Evolutionary conservation across 139 green algal species (phyloP).

Genomic region (Ettlia oleoabundans): DNA sequence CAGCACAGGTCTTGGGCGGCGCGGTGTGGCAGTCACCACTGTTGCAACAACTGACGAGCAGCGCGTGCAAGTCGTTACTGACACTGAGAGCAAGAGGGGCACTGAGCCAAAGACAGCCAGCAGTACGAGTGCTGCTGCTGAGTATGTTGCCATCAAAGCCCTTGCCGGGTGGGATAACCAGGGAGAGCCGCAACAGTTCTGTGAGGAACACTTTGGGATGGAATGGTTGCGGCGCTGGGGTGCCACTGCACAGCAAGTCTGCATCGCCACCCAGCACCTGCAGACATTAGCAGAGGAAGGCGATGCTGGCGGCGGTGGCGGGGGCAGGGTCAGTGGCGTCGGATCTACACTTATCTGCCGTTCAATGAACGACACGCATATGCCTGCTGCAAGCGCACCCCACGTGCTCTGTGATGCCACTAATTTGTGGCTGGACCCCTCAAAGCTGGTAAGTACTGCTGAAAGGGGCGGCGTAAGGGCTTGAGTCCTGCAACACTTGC

Average conservation of each 20-base stretch:
- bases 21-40: background rate
- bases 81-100: no score
- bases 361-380: constrained; percentile 36
- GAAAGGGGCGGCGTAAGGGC: background rate
- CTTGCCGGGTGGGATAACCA: no score
- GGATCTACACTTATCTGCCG: background rate
- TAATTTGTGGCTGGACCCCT: constrained; percentile 38
- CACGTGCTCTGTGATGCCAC: constrained; percentile 47
- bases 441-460: constrained; percentile 9
- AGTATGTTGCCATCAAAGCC: no score
- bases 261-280: background rate
- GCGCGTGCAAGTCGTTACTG: no score
- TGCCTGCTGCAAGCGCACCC: constrained; percentile 36
- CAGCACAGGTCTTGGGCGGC: no score
- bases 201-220: constrained; percentile 44
- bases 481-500: background rate
- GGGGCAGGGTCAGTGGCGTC: background rate
- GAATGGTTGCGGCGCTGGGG: constrained; percentile 43
- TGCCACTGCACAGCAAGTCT: constrained; percentile 18
- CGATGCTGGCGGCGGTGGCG: background rate
- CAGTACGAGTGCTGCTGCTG: no score
- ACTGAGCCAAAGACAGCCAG: no score
- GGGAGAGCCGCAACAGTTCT: constrained; percentile 20
- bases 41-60: no score
- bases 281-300: background rate